These are phyloP conservation scores for Verticillium albo-atrum DNA, from an alignment of 2,329 filamentous ascomycete genomes.

Conservation along the genomic window DNA sequence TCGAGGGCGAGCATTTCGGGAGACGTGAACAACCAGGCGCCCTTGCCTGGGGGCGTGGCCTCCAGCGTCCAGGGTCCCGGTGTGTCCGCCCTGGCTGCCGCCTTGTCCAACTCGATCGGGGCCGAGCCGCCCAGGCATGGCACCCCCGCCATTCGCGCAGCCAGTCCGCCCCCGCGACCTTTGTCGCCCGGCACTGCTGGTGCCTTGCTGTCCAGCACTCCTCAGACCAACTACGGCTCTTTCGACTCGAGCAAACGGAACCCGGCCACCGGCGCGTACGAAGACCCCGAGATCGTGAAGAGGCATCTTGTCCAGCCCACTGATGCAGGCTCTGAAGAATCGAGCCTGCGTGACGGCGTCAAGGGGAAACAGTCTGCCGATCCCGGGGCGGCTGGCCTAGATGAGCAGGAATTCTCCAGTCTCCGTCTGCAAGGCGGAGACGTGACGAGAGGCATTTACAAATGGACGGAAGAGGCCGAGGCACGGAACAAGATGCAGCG, in stretches of 20 bases:
- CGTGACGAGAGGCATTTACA: conserved; percentile 90
- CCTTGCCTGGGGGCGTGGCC: conserved; percentile 58
- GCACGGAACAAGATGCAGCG: conserved; percentile 63
- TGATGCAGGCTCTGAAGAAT: conserved; percentile 45
- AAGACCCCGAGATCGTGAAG: conserved; percentile 88
- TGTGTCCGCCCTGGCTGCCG: conserved; percentile 82
- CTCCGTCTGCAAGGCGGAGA: conserved; percentile 90
- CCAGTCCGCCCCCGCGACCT: conserved; percentile 47
- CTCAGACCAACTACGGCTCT: conserved; percentile 73
- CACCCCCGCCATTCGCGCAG: conserved; percentile 55
- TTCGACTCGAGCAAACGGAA: conserved; percentile 65
- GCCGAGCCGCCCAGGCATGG: conserved; percentile 67
- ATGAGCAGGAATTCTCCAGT: conserved; percentile 87
- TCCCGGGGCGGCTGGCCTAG: conserved; percentile 30
- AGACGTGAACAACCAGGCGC: conserved; percentile 49
- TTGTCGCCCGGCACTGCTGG: conserved; percentile 37
- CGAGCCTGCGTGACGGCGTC: conserved; percentile 33
- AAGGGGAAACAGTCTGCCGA: conserved; percentile 52
- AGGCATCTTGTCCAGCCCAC: conserved; percentile 76
- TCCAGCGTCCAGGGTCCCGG: conserved; percentile 70
- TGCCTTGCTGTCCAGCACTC: conserved; percentile 42
- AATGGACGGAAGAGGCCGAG: conserved; percentile 89
- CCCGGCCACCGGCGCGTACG: conserved; percentile 54
- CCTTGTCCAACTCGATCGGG: conserved; percentile 71
- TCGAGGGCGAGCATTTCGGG: conserved; percentile 23